A percentile compares a stretch with the other conserved stretches of the same genome.
Conservation (phyloP, 2,329 filamentous ascomycete genomes). For the Colletotrichum salicis region DNA sequence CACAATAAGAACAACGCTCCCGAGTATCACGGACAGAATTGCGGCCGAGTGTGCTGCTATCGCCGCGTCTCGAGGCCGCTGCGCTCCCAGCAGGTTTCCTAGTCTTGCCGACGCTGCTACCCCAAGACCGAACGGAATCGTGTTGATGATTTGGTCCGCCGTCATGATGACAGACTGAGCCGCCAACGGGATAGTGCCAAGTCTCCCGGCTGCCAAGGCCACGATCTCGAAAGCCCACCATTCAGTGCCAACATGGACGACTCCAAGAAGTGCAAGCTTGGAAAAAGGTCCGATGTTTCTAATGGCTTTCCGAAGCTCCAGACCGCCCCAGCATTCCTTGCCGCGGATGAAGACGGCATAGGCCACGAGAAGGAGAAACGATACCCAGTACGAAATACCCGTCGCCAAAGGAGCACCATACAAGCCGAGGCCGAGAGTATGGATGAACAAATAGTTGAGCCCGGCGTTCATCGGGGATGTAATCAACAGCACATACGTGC, state of each 20-base stretch:
- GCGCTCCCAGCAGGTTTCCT: conserved; percentile 81
- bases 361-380: conserved; percentile 78
- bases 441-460: conserved; percentile 84
- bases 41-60: conserved; percentile 81
- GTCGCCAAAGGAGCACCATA: conserved; percentile 85
- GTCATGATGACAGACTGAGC: conserved; percentile 93
- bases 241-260: conserved; percentile 88
- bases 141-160: conserved; percentile 84
- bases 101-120: conserved; percentile 82
- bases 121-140: conserved; percentile 86
- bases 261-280: conserved; percentile 77
- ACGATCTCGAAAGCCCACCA: conserved; percentile 98
- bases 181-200: conserved; percentile 82
- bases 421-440: conserved; percentile 76
- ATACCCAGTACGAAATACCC: conserved; percentile 86
- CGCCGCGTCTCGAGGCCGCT: conserved; percentile 72
- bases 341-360: conserved; percentile 79
- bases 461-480: conserved; percentile 84
- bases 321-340: conserved; percentile 83
- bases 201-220: conserved; percentile 80
- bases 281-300: conserved; percentile 77
- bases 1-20: conserved; percentile 72
- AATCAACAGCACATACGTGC: conserved; percentile 83
- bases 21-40: conserved; percentile 76
- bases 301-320: conserved; percentile 69